These are phyloP conservation scores for Epichloe sp. DNA, from an alignment of 2,329 filamentous ascomycete genomes.

Conservation along the genomic window DNA sequence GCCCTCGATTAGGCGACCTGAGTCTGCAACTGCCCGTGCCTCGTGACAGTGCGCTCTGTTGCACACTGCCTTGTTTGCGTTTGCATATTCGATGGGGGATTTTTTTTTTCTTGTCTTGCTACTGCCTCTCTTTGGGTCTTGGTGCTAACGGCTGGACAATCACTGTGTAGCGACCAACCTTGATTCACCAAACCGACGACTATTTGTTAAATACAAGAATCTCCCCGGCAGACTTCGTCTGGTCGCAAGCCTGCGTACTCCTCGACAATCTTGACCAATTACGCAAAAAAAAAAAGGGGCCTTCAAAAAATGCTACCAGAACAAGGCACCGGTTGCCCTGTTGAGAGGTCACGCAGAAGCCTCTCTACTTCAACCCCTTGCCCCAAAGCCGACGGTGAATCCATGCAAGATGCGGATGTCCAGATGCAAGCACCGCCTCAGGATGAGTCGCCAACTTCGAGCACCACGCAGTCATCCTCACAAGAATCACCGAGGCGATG, in stretches of 20 bases:
- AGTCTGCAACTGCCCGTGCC: conserved; percentile 15
- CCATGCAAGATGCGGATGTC: conserved; percentile 29
- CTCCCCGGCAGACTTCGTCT: neutral
- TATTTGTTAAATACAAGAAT: neutral
- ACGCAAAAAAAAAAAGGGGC: neutral
- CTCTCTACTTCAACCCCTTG: conserved; percentile 27
- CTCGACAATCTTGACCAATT: neutral
- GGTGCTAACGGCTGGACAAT: neutral
- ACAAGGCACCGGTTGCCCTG: conserved; percentile 31
- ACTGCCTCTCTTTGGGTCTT: neutral
- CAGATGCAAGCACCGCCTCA: conserved; percentile 21
- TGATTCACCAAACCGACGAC: neutral
- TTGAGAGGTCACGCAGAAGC: conserved; percentile 22
- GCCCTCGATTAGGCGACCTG: conserved; percentile 9
- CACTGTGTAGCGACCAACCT: neutral
- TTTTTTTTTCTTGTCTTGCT: neutral
- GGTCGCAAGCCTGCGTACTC: too few relatives aligned
- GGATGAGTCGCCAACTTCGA: conserved; percentile 19
- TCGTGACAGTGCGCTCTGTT: conserved; percentile 11
- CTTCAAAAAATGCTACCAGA: conserved; percentile 26
- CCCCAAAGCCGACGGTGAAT: conserved; percentile 29
- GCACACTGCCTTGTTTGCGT: conserved; percentile 4
- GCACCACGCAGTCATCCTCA: conserved; percentile 20
- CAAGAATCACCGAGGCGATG: conserved; percentile 26
- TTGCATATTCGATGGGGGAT: neutral